Percentiles rank a stretch among this genome's conserved stretches.
These are phyloP conservation scores for Phytophthora cryptogea DNA, from an alignment of 352 stramenopile species.

Conservation along the genomic window DNA sequence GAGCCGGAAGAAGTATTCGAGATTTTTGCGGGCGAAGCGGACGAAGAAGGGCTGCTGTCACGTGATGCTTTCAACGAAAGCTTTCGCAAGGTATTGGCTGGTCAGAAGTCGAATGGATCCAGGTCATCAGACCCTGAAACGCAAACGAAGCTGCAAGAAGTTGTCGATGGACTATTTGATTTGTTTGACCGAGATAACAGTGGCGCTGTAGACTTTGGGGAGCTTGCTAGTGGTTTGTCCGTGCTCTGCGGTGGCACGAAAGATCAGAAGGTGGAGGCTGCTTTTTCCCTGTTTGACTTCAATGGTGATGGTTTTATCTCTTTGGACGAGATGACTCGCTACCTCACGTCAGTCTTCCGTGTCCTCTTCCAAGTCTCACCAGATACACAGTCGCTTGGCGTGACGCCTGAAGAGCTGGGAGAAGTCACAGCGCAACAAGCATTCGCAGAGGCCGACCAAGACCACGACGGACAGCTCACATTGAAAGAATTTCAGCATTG, in stretches of 20 bases:
- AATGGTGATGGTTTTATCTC: slow-evolving; percentile 91
- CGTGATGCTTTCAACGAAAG: slow-evolving; percentile 77
- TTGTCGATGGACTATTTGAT: slow-evolving; percentile 78
- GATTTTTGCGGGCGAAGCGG: slow-evolving; percentile 78
- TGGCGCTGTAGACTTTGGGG: slow-evolving; percentile 81
- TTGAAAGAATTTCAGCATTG: slow-evolving; percentile 88
- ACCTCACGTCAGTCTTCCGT: slow-evolving; percentile 87
- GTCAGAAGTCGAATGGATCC: slow-evolving; percentile 27
- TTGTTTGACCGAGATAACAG: slow-evolving; percentile 80
- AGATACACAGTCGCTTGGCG: slow-evolving; percentile 55
- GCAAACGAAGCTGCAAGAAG: slow-evolving; percentile 52
- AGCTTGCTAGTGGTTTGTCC: slow-evolving; percentile 81
- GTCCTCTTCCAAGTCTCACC: slow-evolving; percentile 85
- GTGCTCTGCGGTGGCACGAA: slow-evolving; percentile 86
- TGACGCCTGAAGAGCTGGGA: slow-evolving; percentile 80
- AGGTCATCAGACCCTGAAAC: slow-evolving; percentile 25
- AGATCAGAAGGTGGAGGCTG: slow-evolving; percentile 84
- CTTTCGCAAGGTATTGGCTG: slow-evolving; percentile 71
- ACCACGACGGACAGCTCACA: slow-evolving; percentile 78
- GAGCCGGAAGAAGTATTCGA: slow-evolving; percentile 88
- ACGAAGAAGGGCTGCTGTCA: slow-evolving; percentile 74
- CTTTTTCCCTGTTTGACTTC: slow-evolving; percentile 89
- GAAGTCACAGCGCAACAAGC: slow-evolving; percentile 80
- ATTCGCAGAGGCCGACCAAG: slow-evolving; percentile 67
- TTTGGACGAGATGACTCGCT: slow-evolving; percentile 85